A percentile compares a stretch with the other conserved stretches of the same genome.
phyloP scores from a whole-genome alignment of 257 asterid species.

The Petunia secreta region DNA sequence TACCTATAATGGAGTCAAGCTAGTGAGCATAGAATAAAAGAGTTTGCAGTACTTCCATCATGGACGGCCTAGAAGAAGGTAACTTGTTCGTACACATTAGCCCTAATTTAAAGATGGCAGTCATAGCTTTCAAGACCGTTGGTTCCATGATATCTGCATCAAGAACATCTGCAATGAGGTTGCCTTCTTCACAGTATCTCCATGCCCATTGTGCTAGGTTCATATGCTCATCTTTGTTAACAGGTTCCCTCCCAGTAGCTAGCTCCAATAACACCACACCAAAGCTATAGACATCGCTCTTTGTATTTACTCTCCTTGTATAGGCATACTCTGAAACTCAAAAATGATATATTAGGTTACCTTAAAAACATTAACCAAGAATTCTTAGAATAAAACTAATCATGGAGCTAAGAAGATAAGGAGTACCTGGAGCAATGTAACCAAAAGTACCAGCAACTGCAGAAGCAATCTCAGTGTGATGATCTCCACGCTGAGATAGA shows the following conservation, averaged over 20 bases:
- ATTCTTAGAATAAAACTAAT: background rate
- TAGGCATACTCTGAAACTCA: constrained; percentile 21
- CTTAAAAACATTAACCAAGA: background rate
- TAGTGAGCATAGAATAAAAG: constrained; percentile 34
- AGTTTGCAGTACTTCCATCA: constrained; percentile 67
- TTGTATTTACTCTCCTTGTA: constrained; percentile 40
- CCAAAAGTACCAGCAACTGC: constrained; percentile 65
- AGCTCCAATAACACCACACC: constrained; percentile 52
- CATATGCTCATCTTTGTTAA: constrained; percentile 53
- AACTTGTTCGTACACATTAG: constrained; percentile 63
- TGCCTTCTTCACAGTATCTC: constrained; percentile 58
- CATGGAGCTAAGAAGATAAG: background rate
- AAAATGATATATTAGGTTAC: no score
- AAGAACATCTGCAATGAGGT: constrained; percentile 39
- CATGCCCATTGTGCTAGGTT: constrained; percentile 94
- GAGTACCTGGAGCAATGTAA: constrained; percentile 62
- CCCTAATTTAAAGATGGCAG: constrained; percentile 58
- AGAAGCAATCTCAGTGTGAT: constrained; percentile 40
- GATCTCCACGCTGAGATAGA: constrained; percentile 32
- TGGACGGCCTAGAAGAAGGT: constrained; percentile 70
- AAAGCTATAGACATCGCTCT: constrained; percentile 45
- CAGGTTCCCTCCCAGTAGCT: constrained; percentile 54
- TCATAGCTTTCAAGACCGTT: constrained; percentile 54
- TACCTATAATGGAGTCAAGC: no score
- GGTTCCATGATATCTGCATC: constrained; percentile 55